Evolutionary conservation across 768 basidiomycete genomes (phyloP), one percentile per base, ranked within the genome.

Genomic region (Lactifluus hygrophoroides): DNA sequence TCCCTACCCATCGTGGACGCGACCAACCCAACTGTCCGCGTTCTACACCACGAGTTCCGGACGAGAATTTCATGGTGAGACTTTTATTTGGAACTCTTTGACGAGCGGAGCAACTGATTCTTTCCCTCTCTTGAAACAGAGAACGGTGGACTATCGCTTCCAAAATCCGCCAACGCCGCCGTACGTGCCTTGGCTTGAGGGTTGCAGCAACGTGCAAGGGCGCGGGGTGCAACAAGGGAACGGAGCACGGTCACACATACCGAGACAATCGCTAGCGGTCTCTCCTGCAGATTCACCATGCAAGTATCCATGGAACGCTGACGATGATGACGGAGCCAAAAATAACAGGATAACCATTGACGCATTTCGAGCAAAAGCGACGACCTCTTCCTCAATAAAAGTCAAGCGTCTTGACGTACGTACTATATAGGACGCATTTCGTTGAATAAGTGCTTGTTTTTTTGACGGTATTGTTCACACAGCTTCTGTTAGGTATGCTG

Each of bases 11-110:
- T 16, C 25, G 17, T 6, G 37, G 3, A 44, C 42, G 3, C 21
- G n/a, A 35, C 8, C 17, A 9, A 3, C 35, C 21, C 7, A 16
- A 38, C 21, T 5, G 4, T 27, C 37, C 50, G 3, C 35, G 28
- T 14, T 19, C 35, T 27, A 23, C n/a, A 7, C n/a, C 23, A 14
- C 40, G 42, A 9, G 42, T 16, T 13, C 6, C n/a, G n/a, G n/a
- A 34, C 10, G 58, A 44, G 17, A 47, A 17, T 19, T 16, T 49
- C 38, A 59, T 59, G 58, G 58, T 59, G 27, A 49, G n/a, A 43
- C 32, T 32, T 32, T 32, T 5, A 5, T 32, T 10, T 32, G 32
- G 5, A 32, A 32, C 10, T n/a, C n/a, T n/a, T n/a, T n/a, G n/a
- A n/a, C n/a, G n/a, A n/a, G n/a, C n/a, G 32, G 32, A 32, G 32